Evolutionary conservation across 2,329 filamentous ascomycete species (phyloP), one percentile per base, ranked within the genome.

Genomic region (Curvularia spicifera): DNA sequence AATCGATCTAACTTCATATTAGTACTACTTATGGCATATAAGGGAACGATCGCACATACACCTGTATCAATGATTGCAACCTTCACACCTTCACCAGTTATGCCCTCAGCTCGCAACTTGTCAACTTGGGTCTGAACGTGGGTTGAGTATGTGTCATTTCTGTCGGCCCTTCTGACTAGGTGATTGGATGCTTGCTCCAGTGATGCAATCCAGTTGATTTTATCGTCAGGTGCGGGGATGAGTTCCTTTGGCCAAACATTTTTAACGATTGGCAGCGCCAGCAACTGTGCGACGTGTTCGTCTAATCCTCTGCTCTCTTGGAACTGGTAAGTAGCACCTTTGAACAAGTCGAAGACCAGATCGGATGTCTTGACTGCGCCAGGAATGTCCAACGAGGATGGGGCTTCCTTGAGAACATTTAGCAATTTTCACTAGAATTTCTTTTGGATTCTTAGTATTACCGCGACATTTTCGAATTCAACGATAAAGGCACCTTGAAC

Each of bases 11-110:
- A n/a, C 0, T n/a, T 49, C 4, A 9, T 2, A 37, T 49, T 13
- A 49, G 18, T 18, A 49, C 28, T 29, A 29, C 3, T 37, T n/a
- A 6, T 49, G 15, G 12, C 5, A 28, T 37, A 18, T 48, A 0
- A 22, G 12, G 18, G 5, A 20, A 39, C 18, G 15, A 37, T 39
- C 10, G 22, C 10, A 49, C 46, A 28, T 49, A 67, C 53, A 2
- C 78, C 79, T 10, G 70, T 75, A 57, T 81, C 78, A 44, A 82
- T 70, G 40, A 82, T 69, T 4, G 72, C 81, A 26, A 83, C 73
- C 24, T 75, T 76, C 22, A 81, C 65, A 1, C 81, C 80, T 35
- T 79, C 76, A 20, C 82, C 81, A 2, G 76, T 81, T 20, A 80
- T 70, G 8, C 81, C 80, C 35, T 75, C 67, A 4, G 72, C 76